These are phyloP conservation scores for Eleusine indica DNA, from an alignment of 176 grass and related monocot genomes.

Conservation along the genomic window DNA sequence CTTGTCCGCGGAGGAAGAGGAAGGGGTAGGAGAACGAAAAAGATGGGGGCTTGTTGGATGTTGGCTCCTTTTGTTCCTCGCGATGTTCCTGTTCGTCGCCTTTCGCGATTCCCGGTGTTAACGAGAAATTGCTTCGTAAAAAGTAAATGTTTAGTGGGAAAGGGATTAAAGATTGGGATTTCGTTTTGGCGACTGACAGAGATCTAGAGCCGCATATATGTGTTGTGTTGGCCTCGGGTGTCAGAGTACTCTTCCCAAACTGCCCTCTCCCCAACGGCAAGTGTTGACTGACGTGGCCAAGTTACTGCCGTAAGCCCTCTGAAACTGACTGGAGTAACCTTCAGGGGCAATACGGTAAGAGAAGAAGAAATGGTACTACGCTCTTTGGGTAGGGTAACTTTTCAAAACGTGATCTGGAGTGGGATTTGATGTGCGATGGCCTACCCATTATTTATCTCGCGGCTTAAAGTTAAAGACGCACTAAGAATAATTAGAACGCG, in stretches of 20 bases:
- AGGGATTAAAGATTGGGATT: slow-evolving; percentile 23
- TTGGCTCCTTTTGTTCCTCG: neutral
- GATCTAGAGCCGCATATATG: neutral
- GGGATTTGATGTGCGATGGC: slow-evolving; percentile 17
- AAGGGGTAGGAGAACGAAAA: slow-evolving; percentile 25
- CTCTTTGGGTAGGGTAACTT: neutral
- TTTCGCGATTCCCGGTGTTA: neutral
- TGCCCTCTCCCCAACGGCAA: neutral
- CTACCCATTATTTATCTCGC: neutral
- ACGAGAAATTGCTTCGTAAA: neutral
- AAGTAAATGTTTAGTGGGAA: neutral
- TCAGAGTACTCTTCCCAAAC: slow-evolving; percentile 15
- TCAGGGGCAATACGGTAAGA: neutral
- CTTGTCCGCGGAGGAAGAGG: slow-evolving; percentile 5
- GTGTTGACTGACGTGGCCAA: neutral
- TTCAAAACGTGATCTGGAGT: neutral
- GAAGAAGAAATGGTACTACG: neutral
- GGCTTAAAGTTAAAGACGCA: neutral
- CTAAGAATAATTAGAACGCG: slow-evolving; percentile 15
- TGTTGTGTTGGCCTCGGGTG: neutral
- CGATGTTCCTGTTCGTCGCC: neutral
- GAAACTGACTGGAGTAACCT: neutral
- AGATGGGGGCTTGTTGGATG: neutral
- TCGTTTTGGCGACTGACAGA: slow-evolving; percentile 14
- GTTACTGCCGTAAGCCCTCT: neutral